Conservation (phyloP, 2,329 filamentous ascomycete species). For the Claviceps pazoutovae region DNA sequence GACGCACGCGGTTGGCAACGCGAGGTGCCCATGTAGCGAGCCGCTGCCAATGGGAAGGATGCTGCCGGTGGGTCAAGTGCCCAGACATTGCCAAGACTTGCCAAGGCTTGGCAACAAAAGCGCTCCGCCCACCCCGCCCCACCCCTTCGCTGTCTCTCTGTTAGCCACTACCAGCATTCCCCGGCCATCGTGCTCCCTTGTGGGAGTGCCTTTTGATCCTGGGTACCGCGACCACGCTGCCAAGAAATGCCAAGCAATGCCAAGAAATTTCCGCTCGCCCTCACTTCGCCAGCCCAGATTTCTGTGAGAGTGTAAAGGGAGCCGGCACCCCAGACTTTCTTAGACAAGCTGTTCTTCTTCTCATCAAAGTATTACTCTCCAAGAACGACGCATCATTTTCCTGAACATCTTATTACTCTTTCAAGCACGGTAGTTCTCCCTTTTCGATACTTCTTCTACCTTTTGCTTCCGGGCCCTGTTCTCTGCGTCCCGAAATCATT, state of each 20-base stretch:
- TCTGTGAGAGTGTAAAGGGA: constrained; percentile 23
- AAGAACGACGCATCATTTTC: not conserved
- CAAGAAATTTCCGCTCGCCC: constrained; percentile 26
- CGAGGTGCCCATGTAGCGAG: not conserved
- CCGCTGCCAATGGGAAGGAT: constrained; percentile 16
- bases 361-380: constrained; percentile 5
- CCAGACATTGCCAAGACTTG: constrained; percentile 26
- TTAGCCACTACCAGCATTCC: not conserved
- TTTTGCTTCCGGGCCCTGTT: not conserved
- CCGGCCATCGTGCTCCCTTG: not conserved
- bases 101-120: constrained; percentile 19
- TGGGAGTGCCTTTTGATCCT: constrained; percentile 3
- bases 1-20: not conserved
- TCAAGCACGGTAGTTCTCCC: not conserved
- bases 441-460: not conserved
- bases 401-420: not conserved
- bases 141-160: constrained; percentile 7
- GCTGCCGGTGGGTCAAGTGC: constrained; percentile 18
- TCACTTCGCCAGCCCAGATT: constrained; percentile 20
- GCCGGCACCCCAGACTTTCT: constrained; percentile 14
- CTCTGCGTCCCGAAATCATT: not conserved
- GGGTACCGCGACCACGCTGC: constrained; percentile 12
- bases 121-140: constrained; percentile 13
- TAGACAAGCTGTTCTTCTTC: not conserved
- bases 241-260: constrained; percentile 15